A percentile compares a stretch with the other conserved stretches of the same genome.
These are phyloP conservation scores for Clonostachys rosea DNA, from an alignment of 2,329 filamentous ascomycete genomes.

Conservation along the genomic window DNA sequence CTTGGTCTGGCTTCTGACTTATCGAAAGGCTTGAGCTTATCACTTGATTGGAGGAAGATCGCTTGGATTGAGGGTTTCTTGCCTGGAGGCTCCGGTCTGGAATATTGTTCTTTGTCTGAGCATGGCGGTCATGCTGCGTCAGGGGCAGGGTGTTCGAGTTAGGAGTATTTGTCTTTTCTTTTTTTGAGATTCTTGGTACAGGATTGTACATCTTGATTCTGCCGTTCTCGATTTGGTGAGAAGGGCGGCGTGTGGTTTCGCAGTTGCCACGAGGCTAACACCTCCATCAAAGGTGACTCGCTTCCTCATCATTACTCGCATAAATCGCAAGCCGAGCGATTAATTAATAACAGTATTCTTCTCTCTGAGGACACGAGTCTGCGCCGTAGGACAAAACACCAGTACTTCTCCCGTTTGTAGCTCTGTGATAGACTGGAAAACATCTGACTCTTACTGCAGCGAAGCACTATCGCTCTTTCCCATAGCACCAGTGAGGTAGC, in stretches of 20 bases:
- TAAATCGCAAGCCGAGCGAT: constrained; percentile 25
- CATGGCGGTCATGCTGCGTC: too few species aligned
- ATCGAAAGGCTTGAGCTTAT: too few species aligned
- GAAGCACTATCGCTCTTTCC: not conserved
- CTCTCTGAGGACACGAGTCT: not conserved
- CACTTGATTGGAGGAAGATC: too few species aligned
- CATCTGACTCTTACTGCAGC: constrained; percentile 8
- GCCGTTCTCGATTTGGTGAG: too few species aligned
- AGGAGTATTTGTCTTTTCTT: too few species aligned
- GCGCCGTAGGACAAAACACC: constrained; percentile 37
- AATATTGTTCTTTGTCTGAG: too few species aligned
- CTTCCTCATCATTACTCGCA: constrained; percentile 32
- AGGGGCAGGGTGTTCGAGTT: too few species aligned
- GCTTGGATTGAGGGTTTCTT: too few species aligned
- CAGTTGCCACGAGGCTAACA: constrained; percentile 34
- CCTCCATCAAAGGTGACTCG: constrained; percentile 40
- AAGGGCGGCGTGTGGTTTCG: not conserved
- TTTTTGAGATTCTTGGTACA: too few species aligned
- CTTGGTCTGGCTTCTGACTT: too few species aligned
- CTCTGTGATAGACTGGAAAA: constrained; percentile 35
- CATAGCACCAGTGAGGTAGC: constrained; percentile 35
- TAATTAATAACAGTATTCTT: not conserved
- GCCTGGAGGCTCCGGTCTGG: too few species aligned
- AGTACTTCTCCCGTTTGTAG: constrained; percentile 39
- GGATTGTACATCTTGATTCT: too few species aligned